Base-by-base conservation (phyloP, 2,329 filamentous ascomycete species). In the Coniochaeta sp. region DNA sequence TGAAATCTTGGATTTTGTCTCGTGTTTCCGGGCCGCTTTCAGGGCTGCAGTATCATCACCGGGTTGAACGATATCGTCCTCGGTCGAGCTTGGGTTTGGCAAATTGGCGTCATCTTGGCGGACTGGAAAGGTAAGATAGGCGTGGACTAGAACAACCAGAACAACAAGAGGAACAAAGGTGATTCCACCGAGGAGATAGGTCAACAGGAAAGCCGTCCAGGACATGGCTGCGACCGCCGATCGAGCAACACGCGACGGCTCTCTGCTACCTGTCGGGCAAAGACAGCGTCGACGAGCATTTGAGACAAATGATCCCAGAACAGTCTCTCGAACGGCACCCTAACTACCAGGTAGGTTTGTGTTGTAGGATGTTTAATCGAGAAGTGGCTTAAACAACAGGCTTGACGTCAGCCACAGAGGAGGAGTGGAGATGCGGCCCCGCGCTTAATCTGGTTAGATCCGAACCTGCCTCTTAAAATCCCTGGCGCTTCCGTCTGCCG, bases 151-250 rank as follows among this genome's bases (percentile, higher is more conserved):
- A 60, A 90, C 67, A 55, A 82, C 73, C 54, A 76, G 71, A 58
- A 93, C 63, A 62, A 92, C 68, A 3, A 96, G 78, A 32, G 93
- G 93, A 61, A 96, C 71, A 71, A 97, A 93, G 61, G 93, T 96
- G 70, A 97, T 73, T 68, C 93, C 93, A 74, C 93, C 93, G 61
- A 96, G 76, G 65, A 96, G 72, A 79, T 96, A 97, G 72, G 89
- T 82, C 70, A 89, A 73, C 65, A 96, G 78, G 70, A 93, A 86
- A 67, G 72, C 71, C 34, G 77, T 77, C 76, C 80, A 83, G 67
- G 74, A 77, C 82, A 85, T 84, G 65, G 69, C 70, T 70, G 54
- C 57, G 52, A 12, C 30, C 2, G 54, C 28, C 17, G 54, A 12
- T 34, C 26, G 28, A 30, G 50, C 52, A 26, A 56, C 32, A 58